Conservation (phyloP, 768 basidiomycete genomes). For the Lentinula sp. region DNA sequence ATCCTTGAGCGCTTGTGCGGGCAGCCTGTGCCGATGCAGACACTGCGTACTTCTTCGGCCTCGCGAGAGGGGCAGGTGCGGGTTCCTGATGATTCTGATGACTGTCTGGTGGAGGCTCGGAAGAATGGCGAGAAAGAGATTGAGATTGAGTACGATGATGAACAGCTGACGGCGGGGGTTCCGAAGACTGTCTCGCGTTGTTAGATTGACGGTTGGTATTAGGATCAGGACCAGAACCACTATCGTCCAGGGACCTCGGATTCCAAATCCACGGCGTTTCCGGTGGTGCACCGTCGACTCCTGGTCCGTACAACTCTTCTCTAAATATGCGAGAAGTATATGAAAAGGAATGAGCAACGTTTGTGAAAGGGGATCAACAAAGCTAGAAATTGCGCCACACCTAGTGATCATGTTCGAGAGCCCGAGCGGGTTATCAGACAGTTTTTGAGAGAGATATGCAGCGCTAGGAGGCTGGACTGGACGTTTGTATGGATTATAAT, state of each 20-base stretch:
- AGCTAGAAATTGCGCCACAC: slow-evolving; percentile 30
- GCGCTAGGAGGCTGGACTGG: slow-evolving; percentile 53
- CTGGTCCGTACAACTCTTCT: slow-evolving; percentile 26
- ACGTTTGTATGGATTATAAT: slow-evolving; percentile 61
- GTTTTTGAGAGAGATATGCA: slow-evolving; percentile 55
- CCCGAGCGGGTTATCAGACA: slow-evolving; percentile 60
- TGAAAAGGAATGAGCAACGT: neutral
- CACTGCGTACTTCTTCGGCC: neutral
- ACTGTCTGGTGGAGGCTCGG: slow-evolving; percentile 19
- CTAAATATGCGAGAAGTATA: slow-evolving; percentile 9
- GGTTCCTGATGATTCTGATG: slow-evolving; percentile 6
- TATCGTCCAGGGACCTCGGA: slow-evolving; percentile 36
- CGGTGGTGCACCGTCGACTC: slow-evolving; percentile 27
- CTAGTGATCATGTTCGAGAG: slow-evolving; percentile 59
- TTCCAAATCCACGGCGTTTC: slow-evolving; percentile 76
- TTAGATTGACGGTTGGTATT: slow-evolving; percentile 8
- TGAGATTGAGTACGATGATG: slow-evolving; percentile 11
- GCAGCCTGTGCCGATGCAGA: neutral
- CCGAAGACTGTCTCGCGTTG: slow-evolving; percentile 12
- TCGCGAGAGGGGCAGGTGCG: neutral
- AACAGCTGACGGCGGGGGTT: slow-evolving; percentile 10
- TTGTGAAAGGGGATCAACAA: neutral
- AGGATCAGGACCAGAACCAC: slow-evolving; percentile 20
- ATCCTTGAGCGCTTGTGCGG: slow-evolving; percentile 7
- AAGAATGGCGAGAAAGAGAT: slow-evolving; percentile 8